Base-by-base conservation (phyloP, 73 alveolate genomes). In the Paramecium sexaurelia region DNA sequence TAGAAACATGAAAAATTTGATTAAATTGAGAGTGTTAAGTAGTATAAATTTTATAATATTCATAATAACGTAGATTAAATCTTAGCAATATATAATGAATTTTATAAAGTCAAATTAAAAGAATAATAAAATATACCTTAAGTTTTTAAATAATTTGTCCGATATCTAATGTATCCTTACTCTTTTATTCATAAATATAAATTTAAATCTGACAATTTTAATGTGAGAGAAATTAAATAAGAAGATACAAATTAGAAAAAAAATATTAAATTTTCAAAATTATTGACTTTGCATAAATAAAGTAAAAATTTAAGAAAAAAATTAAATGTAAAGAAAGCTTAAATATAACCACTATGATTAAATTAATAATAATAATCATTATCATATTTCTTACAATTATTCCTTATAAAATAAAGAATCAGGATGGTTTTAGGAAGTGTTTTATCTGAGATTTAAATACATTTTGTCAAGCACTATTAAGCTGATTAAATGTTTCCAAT, bases 391-490 rank as follows among this genome's bases (percentile, higher is more conserved):
- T 35, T 32, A 36, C 29, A 88, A 43, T 41, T 88, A 66, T 71
- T 88, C 87, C 71, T 51, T 41, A 88, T 68, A 88, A 82, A 68
- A 88, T 67, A 69, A 43, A 29, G 51, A 88, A 55, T 88, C 94
- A 8, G 94, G 94, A 40, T 88, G 94, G 27, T 88, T 82, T 40
- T 66, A n/a, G 83, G 84, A 10, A 66, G 68, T 39, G 78, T 29
- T 68, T 43, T 66, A 9, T 55, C 89, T 29, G 71, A 47, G 17
- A 88, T 88, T 29, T 67, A 40, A 17, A 88, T 43, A 57, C 94
- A 88, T 47, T 88, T 88, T 69, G 75, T 26, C 6, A 88, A 27
- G 36, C 87, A 68, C 29, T 45, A 56, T 68, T 41, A 47, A 7
- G 91, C 94, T 33, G 89, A 32, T 43, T 20, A 37, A 13, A 41